phyloP scores from a whole-genome alignment of 2,329 filamentous ascomycete genomes.

The Aureobasidium sp. region DNA sequence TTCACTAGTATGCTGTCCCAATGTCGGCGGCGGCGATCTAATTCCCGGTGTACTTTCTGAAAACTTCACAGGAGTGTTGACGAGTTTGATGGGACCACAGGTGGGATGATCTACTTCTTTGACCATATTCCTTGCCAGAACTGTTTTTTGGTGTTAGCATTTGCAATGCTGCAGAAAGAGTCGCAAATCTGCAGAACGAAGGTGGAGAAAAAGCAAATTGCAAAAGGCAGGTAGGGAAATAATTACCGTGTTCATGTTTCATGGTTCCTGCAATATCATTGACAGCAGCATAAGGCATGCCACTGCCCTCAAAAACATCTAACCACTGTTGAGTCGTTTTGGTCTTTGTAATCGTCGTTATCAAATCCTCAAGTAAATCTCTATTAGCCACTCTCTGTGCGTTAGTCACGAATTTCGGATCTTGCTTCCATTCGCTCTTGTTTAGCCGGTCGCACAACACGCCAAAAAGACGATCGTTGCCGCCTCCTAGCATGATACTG shows the following conservation, averaged over 20 bases:
- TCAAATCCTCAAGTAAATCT: conserved; percentile 66
- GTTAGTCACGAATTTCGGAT: conserved; percentile 53
- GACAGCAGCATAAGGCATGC: conserved; percentile 89
- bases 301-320: conserved; percentile 75
- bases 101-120: conserved; percentile 73
- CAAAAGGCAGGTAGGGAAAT: neutral
- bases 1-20: conserved; percentile 83
- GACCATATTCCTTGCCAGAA: conserved; percentile 77
- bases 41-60: conserved; percentile 73
- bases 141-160: conserved; percentile 29
- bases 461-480: conserved; percentile 56
- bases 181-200: too few species aligned
- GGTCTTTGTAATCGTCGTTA: conserved; percentile 65
- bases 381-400: conserved; percentile 59
- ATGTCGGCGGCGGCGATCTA: conserved; percentile 68
- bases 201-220: neutral
- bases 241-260: conserved; percentile 70
- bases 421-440: conserved; percentile 51
- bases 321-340: conserved; percentile 88
- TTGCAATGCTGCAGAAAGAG: neutral
- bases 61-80: conserved; percentile 93
- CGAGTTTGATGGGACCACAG: conserved; percentile 80
- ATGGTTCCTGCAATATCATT: conserved; percentile 86
- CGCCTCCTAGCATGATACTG: conserved; percentile 56
- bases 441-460: conserved; percentile 52